These are phyloP conservation scores for Oldenlandia corymbosa DNA, from an alignment of 257 asterid genomes.

Conservation along the genomic window DNA sequence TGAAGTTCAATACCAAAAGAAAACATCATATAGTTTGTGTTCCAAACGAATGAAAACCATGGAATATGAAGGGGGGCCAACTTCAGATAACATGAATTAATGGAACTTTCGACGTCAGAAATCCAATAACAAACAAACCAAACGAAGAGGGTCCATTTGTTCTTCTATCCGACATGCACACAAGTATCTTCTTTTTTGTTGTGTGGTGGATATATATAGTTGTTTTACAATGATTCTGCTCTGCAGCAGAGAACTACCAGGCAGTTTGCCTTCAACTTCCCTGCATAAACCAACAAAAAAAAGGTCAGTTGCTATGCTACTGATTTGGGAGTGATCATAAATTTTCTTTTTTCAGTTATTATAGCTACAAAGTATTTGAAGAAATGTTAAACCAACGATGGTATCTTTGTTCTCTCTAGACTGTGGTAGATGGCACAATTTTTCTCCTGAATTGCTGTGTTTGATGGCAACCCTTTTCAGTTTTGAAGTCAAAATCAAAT, in stretches of 20 bases:
- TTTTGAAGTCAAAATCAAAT: no score
- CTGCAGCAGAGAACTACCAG: no score
- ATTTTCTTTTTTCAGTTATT: not conserved
- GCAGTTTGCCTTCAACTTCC: not conserved
- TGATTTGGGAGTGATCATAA: not conserved
- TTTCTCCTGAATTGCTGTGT: not conserved
- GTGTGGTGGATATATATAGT: no score
- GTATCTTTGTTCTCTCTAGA: not conserved
- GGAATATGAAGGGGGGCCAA: no score
- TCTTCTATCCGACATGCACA: not conserved
- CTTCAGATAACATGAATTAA: not conserved
- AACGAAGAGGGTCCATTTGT: not conserved
- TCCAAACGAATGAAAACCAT: no score
- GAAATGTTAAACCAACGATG: not conserved
- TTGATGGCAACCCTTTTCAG: not conserved
- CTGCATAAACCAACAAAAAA: not conserved
- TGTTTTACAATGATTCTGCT: not conserved
- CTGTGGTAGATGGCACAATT: not conserved
- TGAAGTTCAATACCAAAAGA: no score
- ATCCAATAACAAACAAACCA: slow-evolving; percentile 3
- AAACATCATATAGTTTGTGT: no score
- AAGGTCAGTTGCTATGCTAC: not conserved
- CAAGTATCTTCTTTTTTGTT: not conserved
- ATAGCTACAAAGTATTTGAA: not conserved
- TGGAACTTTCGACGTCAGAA: slow-evolving; percentile 13